phyloP scores from a whole-genome alignment of 208 protist species.

The Porcisia deanei region DNA sequence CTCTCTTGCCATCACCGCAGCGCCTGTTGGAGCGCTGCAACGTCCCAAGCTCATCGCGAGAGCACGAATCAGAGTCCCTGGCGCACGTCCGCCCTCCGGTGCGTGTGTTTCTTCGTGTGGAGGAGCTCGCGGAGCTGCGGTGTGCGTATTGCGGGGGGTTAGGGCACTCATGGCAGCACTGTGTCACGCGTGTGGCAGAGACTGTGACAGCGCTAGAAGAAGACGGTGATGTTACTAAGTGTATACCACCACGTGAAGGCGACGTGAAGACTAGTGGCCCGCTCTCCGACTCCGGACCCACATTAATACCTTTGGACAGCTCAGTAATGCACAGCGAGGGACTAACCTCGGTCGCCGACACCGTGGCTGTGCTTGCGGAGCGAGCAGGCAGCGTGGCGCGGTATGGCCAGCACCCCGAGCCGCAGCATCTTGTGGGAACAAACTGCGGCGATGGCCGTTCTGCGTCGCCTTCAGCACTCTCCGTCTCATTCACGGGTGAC shows the following conservation, averaged over 20 bases:
- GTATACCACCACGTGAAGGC: neutral
- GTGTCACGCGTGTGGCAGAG: constrained; percentile 14
- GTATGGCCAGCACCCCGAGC: constrained; percentile 5
- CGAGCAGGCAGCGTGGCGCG: neutral
- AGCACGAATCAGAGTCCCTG: neutral
- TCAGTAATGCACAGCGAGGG: constrained; percentile 22
- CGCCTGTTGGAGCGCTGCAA: neutral
- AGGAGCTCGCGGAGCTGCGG: constrained; percentile 32
- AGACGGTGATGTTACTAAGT: neutral
- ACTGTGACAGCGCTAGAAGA: constrained; percentile 7
- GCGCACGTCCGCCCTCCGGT: constrained; percentile 1
- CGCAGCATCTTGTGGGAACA: neutral
- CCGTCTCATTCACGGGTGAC: neutral
- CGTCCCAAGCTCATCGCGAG: neutral
- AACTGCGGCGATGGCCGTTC: neutral
- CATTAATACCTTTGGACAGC: neutral
- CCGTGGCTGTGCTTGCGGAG: constrained; percentile 18
- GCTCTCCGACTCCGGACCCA: no score
- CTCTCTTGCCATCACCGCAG: neutral
- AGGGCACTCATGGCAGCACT: constrained; percentile 45
- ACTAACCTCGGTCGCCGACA: constrained; percentile 22
- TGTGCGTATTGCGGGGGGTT: constrained; percentile 33
- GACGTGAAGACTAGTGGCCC: neutral
- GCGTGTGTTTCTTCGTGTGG: constrained; percentile 34
- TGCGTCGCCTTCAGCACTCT: neutral